These are phyloP conservation scores for Leptosphaerulina australis DNA, from an alignment of 2,329 filamentous ascomycete species.

Conservation along the genomic window DNA sequence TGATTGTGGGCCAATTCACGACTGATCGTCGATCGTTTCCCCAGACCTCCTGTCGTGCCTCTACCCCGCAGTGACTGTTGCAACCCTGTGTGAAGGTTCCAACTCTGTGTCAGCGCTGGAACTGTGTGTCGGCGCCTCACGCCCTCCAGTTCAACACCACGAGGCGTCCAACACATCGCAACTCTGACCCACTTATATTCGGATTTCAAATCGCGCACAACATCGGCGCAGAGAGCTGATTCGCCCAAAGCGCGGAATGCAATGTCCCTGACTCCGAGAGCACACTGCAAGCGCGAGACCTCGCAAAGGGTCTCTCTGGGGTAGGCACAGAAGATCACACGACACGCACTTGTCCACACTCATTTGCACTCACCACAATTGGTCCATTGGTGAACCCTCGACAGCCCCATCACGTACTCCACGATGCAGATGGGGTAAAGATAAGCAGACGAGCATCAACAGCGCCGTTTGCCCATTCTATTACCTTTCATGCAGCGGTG, in stretches of 20 bases:
- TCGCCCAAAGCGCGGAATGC: background rate
- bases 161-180: background rate
- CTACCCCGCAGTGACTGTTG: constrained; percentile 6
- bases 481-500: constrained; percentile 1
- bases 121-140: background rate
- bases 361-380: background rate
- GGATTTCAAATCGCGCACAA: background rate
- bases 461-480: constrained; percentile 10
- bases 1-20: background rate
- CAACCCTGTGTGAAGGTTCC: background rate
- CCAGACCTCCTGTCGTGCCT: background rate
- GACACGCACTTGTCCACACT: background rate
- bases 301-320: constrained; percentile 12
- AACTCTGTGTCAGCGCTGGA: background rate
- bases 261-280: background rate
- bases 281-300: background rate
- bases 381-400: constrained; percentile 5
- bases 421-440: constrained; percentile 4
- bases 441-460: constrained; percentile 14
- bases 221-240: background rate
- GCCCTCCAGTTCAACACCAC: background rate
- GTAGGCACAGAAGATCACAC: constrained; percentile 13
- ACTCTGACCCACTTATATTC: background rate
- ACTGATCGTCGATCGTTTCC: background rate
- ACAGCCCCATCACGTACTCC: constrained; percentile 10